Base-by-base conservation (phyloP, 1,284 basidiomycete species). In the Malassezia vespertilionis region DNA sequence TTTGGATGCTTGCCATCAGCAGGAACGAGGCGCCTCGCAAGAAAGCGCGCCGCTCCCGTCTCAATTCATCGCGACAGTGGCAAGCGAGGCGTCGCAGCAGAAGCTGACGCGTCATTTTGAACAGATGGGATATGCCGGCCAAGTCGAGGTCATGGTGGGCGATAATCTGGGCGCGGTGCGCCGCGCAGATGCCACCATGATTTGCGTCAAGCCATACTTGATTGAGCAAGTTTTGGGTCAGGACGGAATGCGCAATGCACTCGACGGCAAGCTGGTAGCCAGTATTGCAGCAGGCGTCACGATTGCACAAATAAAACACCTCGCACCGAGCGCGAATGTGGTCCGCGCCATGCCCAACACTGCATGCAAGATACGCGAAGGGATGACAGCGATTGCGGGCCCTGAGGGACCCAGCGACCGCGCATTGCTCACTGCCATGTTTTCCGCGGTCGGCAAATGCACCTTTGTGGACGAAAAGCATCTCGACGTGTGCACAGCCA, bases 301-400 rank as follows among this genome's bases (percentile, higher is more conserved):
- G 14, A 86, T 96, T 58, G 61, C 76, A 14, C 89, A 95, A 72
- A 76, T 97, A 33, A 73, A 76, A 40, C 76, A 72, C 8, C 84
- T 83, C 82, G 84, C 91, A 22, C 75, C 80, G 0, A 76, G 75
- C n/a, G 88, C 87, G 30, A 81, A 80, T 57, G 85, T 96, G 40
- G 82, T 96, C 40, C 81, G 93, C 43, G 87, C 89, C 3, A 99
- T 99, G 93, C 91, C 93, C 54, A 99, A 97, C 71, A 97, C 93
- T 1, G 90, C 93, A 7, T 88, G 86, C 76, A 87, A 88, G 73
- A 70, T 70, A 36, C 57, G 67, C 8, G 60, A 70, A 42, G 67
- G 67, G 24, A 69, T 70, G 67, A 70, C 65, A 2, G 61, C 69
- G 35, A 55, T 70, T 36, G 34, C 58, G 7, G 53, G 46, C 15